Evolutionary conservation across 805 yeast genomes (phyloP), one percentile per base, ranked within the genome.

Genomic region (Wickerhamomyces queroliae): DNA sequence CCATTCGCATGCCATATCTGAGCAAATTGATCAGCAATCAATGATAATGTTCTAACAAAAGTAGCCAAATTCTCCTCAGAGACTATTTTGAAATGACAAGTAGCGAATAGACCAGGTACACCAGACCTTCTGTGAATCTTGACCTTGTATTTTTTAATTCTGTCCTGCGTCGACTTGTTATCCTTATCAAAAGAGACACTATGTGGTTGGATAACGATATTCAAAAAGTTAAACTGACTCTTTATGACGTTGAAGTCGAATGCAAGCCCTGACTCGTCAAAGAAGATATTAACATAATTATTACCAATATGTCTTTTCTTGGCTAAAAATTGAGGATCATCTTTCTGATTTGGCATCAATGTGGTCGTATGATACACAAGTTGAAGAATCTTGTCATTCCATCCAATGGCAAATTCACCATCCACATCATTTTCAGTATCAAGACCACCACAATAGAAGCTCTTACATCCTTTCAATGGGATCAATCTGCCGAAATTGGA

Each of bases 271-370:
- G 88, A 77, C 50, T 88, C 95, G 52, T 88, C 86, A 64, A 80
- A 89, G 56, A 73, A 88, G 19, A 88, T 76, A 53, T 82, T 84
- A 41, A 88, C 93, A 57, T 78, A 80, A 55, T 87, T 75, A 62
- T 88, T 88, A 7, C 96, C 96, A 46, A 88, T 83, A 56, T 88
- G 96, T 40, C 89, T 64, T 59, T 88, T 88, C 61, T 87, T 88
- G 56, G 70, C 55, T 13, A 79, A 70, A 22, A 60, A 65, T 15
- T 54, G 52, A 4, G 58, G 54, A 46, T 80, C 83, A 3, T 51
- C 58, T 18, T 38, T 43, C 28, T 47, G 49, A 36, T 70, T 66
- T 3, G 90, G 88, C 95, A 88, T 88, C 72, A 88, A 59, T 0
- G 95, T 85, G 2, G 89, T 80, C 9, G 85, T 74, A 56, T 88